Percentiles rank a stretch among this genome's conserved stretches.
Conservation (phyloP, 805 yeast genomes). For the Candida awuae region DNA sequence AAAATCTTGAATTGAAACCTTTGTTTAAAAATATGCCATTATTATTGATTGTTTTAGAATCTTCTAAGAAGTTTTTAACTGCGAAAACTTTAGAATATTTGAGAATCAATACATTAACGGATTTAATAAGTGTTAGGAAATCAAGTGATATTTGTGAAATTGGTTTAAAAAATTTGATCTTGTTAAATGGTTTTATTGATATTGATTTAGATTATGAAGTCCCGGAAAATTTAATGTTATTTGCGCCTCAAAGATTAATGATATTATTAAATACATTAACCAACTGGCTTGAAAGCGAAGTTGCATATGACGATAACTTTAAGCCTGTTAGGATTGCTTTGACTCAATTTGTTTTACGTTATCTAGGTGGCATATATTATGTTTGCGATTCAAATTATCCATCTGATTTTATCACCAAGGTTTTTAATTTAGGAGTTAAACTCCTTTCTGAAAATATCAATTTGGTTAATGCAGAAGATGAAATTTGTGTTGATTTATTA, state of each 20-base stretch:
- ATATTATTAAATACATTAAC: constrained; percentile 50
- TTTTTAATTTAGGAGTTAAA: constrained; percentile 31
- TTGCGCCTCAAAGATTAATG: constrained; percentile 57
- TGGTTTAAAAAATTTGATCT: constrained; percentile 41
- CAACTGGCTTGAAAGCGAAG: constrained; percentile 55
- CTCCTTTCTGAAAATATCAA: constrained; percentile 40
- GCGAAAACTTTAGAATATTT: constrained; percentile 39
- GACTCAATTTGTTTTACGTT: constrained; percentile 33
- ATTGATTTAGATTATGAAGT: constrained; percentile 24
- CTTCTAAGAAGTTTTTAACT: constrained; percentile 30
- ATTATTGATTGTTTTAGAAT: constrained; percentile 30
- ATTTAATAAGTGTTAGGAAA: constrained; percentile 45
- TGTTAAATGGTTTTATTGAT: constrained; percentile 38
- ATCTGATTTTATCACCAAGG: constrained; percentile 21
- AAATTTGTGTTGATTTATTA: constrained; percentile 33
- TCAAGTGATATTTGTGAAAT: constrained; percentile 32
- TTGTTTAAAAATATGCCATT: constrained; percentile 29
- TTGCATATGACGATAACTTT: constrained; percentile 52
- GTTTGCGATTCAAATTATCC: constrained; percentile 26
- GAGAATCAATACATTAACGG: constrained; percentile 58
- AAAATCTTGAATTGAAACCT: constrained; percentile 25
- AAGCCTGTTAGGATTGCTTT: constrained; percentile 42
- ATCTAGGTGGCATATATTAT: constrained; percentile 25
- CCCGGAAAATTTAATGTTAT: constrained; percentile 28
- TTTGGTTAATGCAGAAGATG: constrained; percentile 24